Evolutionary conservation across 78 protist genomes (phyloP), one percentile per base, ranked within the genome.

Genomic region (Mantamonas sphyraenae): DNA sequence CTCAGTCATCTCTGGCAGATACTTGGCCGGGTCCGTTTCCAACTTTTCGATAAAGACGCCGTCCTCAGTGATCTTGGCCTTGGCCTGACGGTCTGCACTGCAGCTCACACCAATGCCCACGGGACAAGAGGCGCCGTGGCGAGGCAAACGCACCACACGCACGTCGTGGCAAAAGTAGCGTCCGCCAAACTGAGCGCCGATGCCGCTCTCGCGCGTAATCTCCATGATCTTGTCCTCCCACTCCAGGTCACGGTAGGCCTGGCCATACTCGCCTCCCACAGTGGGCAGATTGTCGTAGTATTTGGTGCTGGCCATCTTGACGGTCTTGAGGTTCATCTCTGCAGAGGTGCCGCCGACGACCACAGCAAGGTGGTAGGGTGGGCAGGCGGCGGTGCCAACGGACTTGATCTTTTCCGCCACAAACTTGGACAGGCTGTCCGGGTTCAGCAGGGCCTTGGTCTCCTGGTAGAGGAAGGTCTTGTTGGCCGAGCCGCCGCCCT

Each of bases 161-260:
- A 88, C 88, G 58, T 86, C 91, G 72, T 83, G 91, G 73, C 79
- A 61, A 43, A 83, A 85, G 78, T 85, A 85, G 77, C 86, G 85
- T 17, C 94, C 93, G 8, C 94, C 94, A 56, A 90, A 90, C 65
- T 90, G 94, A 0, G 94, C 94, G 34, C 94, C 94, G 28, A 90
- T 79, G 17, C 94, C 94, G 47, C 64, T 34, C 20, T 40, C 55
- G 24, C 53, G 80, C 26, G 74, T 43, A 24, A 79, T 42, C 50
- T 59, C 12, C 65, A 31, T 71, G 43, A 90, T 12, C 26, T 55
- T 59, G 69, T 38, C 30, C 87, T 88, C 90, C 39, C 42, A 9
- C 19, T n/a, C 87, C 19, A 80, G 10, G 67, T 84, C 90, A 20
- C 93, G 74, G 87, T 73, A 88, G 17, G 84, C 93, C 9, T 73